Evolutionary conservation across 2,329 filamentous ascomycete species (phyloP), one percentile per base, ranked within the genome.

Genomic region (Neophaeococcomyces mojaviensis): DNA sequence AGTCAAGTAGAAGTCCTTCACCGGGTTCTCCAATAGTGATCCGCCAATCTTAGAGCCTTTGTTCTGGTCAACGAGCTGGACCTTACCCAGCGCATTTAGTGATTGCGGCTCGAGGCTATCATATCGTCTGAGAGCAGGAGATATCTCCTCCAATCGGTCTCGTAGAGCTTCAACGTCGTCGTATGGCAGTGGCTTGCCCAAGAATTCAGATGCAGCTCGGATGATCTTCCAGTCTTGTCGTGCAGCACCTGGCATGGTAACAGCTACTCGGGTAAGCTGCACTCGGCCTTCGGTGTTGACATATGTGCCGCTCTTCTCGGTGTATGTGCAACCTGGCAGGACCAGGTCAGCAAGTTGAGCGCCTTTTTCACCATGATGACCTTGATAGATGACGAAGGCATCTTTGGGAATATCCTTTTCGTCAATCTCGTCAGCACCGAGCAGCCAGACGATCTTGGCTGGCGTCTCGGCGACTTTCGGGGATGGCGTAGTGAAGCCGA

Each of bases 211-310:
- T 47, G 78, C 81, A 15, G 92, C 92, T 54, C 92, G 87, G 58
- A 98, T 82, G 61, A 98, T 97, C 80, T 97, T 98, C 92, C 92
- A 98, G 71, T 98, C 92, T 53, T 92, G 90, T 62, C 92, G 81
- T 47, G 90, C 81, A 44, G 88, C 92, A 49, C 92, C 92, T 19
- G 88, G 87, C 55, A 95, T 76, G 37, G 85, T 86, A 31, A 88
- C 94, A 24, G 92, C 92, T 39, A 87, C 84, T 55, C 92, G 86
- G 44, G 86, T 92, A 74, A 95, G 84, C 71, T 98, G 92, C 18
- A 92, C 88, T 59, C 92, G 86, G 47, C 92, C 92, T 69, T 98
- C 92, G 0, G 92, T 97, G 79, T 97, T 98, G 70, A 98, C 80
- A 62, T 94, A 98, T 36, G 92, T 98, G 49, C 82, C 89, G 19